phyloP scores from a whole-genome alignment of 805 yeast species.

The Metschnikowia gelsemii region DNA sequence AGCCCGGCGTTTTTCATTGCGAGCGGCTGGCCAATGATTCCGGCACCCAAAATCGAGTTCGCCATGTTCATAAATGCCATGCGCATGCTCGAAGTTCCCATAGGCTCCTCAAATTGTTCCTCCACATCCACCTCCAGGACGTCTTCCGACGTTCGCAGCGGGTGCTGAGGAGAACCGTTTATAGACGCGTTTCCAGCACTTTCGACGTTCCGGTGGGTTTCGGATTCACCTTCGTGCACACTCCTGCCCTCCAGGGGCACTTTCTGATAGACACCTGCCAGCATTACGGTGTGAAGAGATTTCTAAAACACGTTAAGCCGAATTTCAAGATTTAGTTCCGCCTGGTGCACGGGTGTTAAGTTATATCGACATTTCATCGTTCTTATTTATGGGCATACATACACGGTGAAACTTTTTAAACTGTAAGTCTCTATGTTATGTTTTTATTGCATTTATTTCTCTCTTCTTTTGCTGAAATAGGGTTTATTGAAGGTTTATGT shows the following conservation, averaged over 20 bases:
- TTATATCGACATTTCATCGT: too few relatives aligned
- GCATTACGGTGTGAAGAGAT: slow-evolving; percentile 1
- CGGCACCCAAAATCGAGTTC: slow-evolving; percentile 92
- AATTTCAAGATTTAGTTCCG: too few relatives aligned
- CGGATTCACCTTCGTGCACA: neutral
- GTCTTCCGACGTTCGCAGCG: neutral
- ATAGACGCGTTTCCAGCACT: too few relatives aligned
- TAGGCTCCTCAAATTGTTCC: slow-evolving; percentile 2
- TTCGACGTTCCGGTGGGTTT: neutral
- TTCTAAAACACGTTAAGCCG: neutral
- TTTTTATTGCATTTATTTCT: too few relatives aligned
- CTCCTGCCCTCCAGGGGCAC: slow-evolving; percentile 6
- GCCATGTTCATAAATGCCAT: slow-evolving; percentile 98
- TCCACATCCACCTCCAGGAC: slow-evolving; percentile 9
- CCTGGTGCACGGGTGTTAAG: slow-evolving; percentile 8
- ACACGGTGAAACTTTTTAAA: too few relatives aligned
- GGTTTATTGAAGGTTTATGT: too few relatives aligned
- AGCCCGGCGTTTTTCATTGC: slow-evolving; percentile 83
- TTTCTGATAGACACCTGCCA: slow-evolving; percentile 4
- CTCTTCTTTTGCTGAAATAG: too few relatives aligned
- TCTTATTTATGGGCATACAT: too few relatives aligned
- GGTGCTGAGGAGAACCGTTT: neutral
- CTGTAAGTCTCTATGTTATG: too few relatives aligned
- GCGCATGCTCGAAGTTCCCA: slow-evolving; percentile 48
- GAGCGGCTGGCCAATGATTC: slow-evolving; percentile 90